phyloP scores from a whole-genome alignment of 2,329 filamentous ascomycete species.

The Pseudogymnoascus sp. region DNA sequence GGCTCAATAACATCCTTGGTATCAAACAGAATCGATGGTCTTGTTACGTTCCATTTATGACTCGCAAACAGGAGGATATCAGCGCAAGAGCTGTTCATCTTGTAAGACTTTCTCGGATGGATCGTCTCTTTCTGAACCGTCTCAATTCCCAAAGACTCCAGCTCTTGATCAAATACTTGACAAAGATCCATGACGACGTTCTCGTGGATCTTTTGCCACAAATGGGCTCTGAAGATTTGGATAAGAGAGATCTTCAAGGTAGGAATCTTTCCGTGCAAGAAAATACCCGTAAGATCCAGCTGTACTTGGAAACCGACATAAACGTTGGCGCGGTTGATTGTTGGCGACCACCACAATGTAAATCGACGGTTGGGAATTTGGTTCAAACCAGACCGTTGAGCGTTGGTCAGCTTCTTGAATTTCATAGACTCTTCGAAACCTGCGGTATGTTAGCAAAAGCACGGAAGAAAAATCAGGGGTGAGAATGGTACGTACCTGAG shows the following conservation, averaged over 20 bases:
- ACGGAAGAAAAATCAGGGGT: constrained; percentile 34
- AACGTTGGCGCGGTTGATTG: constrained; percentile 91
- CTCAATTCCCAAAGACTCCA: constrained; percentile 92
- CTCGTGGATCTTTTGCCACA: constrained; percentile 99
- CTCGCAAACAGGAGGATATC: constrained; percentile 95
- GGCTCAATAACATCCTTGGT: constrained; percentile 92
- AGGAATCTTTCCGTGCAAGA: constrained; percentile 97
- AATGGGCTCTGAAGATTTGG: constrained; percentile 97
- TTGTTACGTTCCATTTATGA: constrained; percentile 97
- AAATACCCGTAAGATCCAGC: constrained; percentile 93
- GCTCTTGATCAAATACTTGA: constrained; percentile 94
- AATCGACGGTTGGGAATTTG: constrained; percentile 98
- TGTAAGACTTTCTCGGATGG: constrained; percentile 97
- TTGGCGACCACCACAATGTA: constrained; percentile 94
- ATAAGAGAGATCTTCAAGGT: constrained; percentile 97
- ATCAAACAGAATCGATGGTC: constrained; percentile 87
- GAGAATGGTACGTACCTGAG: constrained; percentile 29
- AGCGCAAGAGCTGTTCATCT: constrained; percentile 99
- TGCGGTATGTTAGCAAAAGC: neutral
- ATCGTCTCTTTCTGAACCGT: constrained; percentile 99
- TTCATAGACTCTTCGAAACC: constrained; percentile 63
- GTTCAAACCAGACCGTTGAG: constrained; percentile 90
- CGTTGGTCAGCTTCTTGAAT: constrained; percentile 98
- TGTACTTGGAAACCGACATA: constrained; percentile 99
- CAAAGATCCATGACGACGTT: constrained; percentile 98